phyloP scores from a whole-genome alignment of 148 eudicot species.

The Chenopodium formosanum region DNA sequence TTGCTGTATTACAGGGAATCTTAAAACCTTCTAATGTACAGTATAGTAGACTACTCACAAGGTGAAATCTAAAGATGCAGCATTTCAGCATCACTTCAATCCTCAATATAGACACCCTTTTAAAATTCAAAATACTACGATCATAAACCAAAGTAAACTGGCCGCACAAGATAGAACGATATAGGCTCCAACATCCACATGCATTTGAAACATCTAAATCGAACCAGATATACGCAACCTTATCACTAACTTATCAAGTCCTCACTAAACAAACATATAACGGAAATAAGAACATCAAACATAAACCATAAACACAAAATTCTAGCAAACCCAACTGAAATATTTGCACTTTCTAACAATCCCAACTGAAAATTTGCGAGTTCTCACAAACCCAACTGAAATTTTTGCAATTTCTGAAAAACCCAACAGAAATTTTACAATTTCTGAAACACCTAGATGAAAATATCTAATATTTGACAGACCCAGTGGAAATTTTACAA shows the following conservation, averaged over 20 bases:
- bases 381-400: neutral
- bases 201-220: neutral
- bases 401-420: neutral
- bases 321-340: neutral
- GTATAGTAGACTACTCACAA: neutral
- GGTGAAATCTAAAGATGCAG: neutral
- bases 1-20: too few species aligned
- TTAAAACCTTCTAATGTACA: too few species aligned
- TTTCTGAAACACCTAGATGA: neutral
- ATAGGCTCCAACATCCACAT: too few species aligned
- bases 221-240: neutral
- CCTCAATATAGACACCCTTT: neutral
- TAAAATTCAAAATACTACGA: neutral
- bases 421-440: neutral
- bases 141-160: neutral
- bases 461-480: neutral
- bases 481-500: neutral
- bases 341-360: neutral
- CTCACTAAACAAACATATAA: neutral
- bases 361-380: neutral
- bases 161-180: neutral
- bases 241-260: neutral
- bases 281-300: neutral
- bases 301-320: neutral
- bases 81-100: neutral